Percentiles rank a stretch among this genome's conserved stretches.
These are phyloP conservation scores for Umbellularia californica DNA, from an alignment of 164 flowering plant species.

Conservation along the genomic window DNA sequence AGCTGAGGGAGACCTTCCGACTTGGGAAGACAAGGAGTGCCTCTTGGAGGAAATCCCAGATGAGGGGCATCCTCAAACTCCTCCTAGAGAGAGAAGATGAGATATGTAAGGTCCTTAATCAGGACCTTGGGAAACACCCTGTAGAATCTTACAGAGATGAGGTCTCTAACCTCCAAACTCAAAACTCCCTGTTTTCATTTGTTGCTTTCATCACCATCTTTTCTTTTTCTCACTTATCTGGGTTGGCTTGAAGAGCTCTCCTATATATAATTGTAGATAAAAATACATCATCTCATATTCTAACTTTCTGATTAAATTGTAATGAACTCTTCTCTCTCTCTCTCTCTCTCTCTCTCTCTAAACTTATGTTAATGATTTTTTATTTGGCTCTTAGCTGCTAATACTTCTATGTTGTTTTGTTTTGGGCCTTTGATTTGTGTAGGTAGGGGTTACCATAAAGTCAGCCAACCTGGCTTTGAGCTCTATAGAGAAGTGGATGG, in stretches of 20 bases:
- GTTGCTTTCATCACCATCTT: background rate
- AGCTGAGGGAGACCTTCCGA: slow-evolving; percentile 42
- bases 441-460: slow-evolving; percentile 6
- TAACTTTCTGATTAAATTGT: too few species aligned
- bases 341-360: too few species aligned
- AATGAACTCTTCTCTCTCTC: too few species aligned
- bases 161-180: slow-evolving; percentile 21
- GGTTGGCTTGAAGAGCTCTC: background rate
- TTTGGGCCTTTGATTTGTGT: background rate
- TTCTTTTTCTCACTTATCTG: background rate
- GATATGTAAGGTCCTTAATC: slow-evolving; percentile 43
- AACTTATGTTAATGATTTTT: too few species aligned
- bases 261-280: too few species aligned
- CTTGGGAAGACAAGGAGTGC: slow-evolving; percentile 49
- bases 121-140: slow-evolving; percentile 78
- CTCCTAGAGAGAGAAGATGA: slow-evolving; percentile 46
- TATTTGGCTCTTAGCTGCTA: too few species aligned
- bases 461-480: background rate
- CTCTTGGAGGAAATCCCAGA: slow-evolving; percentile 68
- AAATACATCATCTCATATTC: too few species aligned
- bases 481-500: slow-evolving; percentile 13
- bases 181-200: background rate
- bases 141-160: slow-evolving; percentile 75
- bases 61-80: slow-evolving; percentile 42
- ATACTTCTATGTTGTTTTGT: background rate